Conservation (phyloP, 306 rosid genomes). For the Ormosia emarginata region DNA sequence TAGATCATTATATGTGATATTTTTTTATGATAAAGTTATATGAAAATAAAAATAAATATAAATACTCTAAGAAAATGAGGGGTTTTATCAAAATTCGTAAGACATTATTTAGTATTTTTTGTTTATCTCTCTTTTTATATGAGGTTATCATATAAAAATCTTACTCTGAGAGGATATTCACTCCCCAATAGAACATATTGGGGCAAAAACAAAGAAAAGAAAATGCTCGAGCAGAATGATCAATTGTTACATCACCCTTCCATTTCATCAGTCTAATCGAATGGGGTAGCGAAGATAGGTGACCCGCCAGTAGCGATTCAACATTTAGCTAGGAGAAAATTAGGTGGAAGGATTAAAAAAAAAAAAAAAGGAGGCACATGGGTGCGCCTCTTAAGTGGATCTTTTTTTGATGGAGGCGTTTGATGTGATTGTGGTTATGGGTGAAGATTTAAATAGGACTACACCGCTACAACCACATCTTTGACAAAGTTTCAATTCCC, state of each 20-base stretch:
- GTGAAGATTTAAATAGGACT: slow-evolving; percentile 22
- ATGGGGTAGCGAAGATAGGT: slow-evolving; percentile 12
- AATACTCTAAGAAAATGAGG: too few species aligned
- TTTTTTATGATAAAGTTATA: too few species aligned
- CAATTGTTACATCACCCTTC: neutral
- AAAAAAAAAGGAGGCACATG: slow-evolving; percentile 31
- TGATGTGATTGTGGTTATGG: slow-evolving; percentile 21
- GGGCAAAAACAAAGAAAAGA: neutral
- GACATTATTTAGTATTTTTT: too few species aligned
- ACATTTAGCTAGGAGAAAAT: neutral
- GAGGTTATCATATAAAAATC: too few species aligned
- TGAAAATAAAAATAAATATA: too few species aligned
- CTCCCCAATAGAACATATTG: too few species aligned
- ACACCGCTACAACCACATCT: slow-evolving; percentile 21
- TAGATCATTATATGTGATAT: too few species aligned
- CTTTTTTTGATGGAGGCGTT: slow-evolving; percentile 31
- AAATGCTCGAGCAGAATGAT: neutral
- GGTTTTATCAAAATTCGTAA: too few species aligned
- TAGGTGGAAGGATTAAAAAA: slow-evolving; percentile 16
- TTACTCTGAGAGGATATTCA: too few species aligned
- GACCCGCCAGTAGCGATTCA: slow-evolving; percentile 1
- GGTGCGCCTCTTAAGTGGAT: slow-evolving; percentile 31
- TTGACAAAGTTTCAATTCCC: slow-evolving; percentile 24
- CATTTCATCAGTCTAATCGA: neutral
- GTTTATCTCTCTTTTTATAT: too few species aligned